Evolutionary conservation across 2,329 filamentous ascomycete genomes (phyloP).

Genomic region (Epichloe hybrida): DNA sequence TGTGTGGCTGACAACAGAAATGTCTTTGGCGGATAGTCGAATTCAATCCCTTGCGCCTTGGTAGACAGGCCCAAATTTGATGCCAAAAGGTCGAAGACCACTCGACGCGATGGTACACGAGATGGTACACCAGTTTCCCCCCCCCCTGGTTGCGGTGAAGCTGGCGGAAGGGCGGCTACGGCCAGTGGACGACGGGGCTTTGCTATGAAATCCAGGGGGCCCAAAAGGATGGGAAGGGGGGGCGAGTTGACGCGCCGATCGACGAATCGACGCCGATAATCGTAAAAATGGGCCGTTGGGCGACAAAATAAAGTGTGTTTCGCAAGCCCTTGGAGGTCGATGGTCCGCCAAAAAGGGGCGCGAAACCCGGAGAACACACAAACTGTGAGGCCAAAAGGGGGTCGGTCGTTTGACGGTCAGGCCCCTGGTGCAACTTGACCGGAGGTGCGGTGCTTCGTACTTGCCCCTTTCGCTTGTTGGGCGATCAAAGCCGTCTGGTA

Average conservation of each 20-base stretch:
- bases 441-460: background rate
- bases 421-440: background rate
- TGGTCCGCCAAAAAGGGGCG: background rate
- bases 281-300: background rate
- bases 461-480: background rate
- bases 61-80: constrained; percentile 1
- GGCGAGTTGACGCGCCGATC: constrained; percentile 1
- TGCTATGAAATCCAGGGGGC: constrained; percentile 1
- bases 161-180: constrained; percentile 2
- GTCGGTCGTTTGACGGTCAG: background rate
- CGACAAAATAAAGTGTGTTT: background rate
- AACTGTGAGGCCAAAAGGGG: background rate
- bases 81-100: background rate
- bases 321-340: constrained; percentile 1
- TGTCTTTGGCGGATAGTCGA: background rate
- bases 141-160: background rate
- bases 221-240: background rate
- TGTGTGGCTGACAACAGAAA: background rate
- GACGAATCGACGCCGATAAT: background rate
- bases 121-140: background rate
- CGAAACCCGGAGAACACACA: background rate
- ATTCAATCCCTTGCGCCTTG: constrained; percentile 1
- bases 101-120: background rate
- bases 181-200: constrained; percentile 1
- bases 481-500: background rate